Evolutionary conservation across 1,284 basidiomycete genomes (phyloP).

Genomic region (Rhodotorula sp.): DNA sequence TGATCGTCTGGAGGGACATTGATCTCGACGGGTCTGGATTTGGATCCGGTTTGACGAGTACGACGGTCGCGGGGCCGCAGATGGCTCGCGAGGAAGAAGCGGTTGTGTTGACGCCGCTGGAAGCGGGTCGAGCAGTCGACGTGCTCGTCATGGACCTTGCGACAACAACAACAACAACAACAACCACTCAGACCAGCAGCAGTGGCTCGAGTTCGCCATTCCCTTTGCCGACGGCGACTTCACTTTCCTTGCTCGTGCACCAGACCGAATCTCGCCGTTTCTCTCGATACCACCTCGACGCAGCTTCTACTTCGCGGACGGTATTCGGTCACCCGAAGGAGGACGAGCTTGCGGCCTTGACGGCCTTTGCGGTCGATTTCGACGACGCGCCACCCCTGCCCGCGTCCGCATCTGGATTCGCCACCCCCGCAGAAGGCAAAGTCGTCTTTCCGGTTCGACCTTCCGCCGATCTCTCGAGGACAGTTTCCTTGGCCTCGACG

Average conservation of each 20-base stretch:
- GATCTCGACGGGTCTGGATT: constrained; percentile 17
- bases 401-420: background rate
- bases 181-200: too few relatives aligned
- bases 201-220: constrained; percentile 2
- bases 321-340: constrained; percentile 18
- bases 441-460: background rate
- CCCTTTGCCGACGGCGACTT: background rate
- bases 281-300: constrained; percentile 11
- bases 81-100: constrained; percentile 38
- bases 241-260: constrained; percentile 19
- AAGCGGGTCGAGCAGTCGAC: constrained; percentile 50
- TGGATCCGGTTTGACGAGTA: background rate
- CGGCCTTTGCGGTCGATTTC: constrained; percentile 37
- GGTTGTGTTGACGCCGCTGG: constrained; percentile 48
- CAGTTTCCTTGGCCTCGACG: background rate
- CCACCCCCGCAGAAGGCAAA: constrained; percentile 8
- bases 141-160: constrained; percentile 2
- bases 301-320: background rate
- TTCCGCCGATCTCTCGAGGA: background rate
- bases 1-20: constrained; percentile 27
- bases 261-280: constrained; percentile 2
- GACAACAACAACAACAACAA: too few relatives aligned
- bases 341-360: constrained; percentile 21
- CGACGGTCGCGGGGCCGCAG: too few relatives aligned
- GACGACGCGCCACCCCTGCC: constrained; percentile 6